phyloP scores from a whole-genome alignment of 164 flowering plant genomes.

The Vitis vinifera region ASM3070453v1 NC_081817.1:5660501-5661000 shows the following conservation, averaged over 20 bases:
- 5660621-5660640: conserved; percentile 87
- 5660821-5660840: conserved; percentile 82
- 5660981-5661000: conserved; percentile 69
- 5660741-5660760: conserved; percentile 54
- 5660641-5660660: conserved; percentile 78
- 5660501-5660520: conserved; percentile 66
- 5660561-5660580: conserved; percentile 60
- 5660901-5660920: conserved; percentile 87
- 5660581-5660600: conserved; percentile 81
- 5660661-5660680: conserved; percentile 64
- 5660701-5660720: conserved; percentile 71
- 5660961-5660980: conserved; percentile 34
- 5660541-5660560: conserved; percentile 93
- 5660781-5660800: conserved; percentile 76
- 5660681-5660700: conserved; percentile 64
- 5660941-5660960: conserved; percentile 73
- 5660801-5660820: conserved; percentile 81
- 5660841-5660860: conserved; percentile 81
- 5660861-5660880: conserved; percentile 52
- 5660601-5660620: conserved; percentile 58
- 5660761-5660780: conserved; percentile 70
- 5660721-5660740: conserved; percentile 84
- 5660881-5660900: conserved; percentile 97
- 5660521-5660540: conserved; percentile 83
- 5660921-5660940: conserved; percentile 96